Evolutionary conservation across 352 stramenopile species (phyloP), one percentile per base, ranked within the genome.

Genomic region (Thraustochytrium sp.): DNA sequence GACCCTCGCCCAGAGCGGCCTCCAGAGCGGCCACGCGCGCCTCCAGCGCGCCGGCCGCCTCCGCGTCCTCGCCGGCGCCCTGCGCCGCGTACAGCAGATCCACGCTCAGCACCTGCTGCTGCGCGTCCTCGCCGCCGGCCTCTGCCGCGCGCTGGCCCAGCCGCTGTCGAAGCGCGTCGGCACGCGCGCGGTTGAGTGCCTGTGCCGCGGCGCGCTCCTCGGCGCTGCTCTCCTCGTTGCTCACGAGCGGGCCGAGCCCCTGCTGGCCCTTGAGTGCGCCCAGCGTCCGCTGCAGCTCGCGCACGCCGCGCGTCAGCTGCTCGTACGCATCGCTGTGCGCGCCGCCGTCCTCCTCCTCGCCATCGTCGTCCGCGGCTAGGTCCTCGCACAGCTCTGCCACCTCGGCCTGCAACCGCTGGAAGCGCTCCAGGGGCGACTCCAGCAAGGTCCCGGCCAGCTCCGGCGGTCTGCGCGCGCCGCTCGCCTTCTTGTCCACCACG

Each of bases 341-440:
- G 34, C 23, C 37, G 18, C 34, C 68, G 21, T 72, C 49, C 26
- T 42, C 51, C 13, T 37, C 16, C 40, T 80, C 68, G 18, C 46
- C 65, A 21, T 40, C 42, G 21, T 77, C 65, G 18, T 34, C 68
- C 0, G 29, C 18, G 11, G 48, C 62, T 29, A 51, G 40, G 62
- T 51, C 40, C 18, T 51, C n/a, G 11, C 26, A 37, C 18, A 80
- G 68, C 46, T 80, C 68, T 9, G 31, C 68, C 13, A 80, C 48
- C 37, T 80, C 68, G 44, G 68, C 46, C 34, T 51, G 42, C 26
- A 80, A 42, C 21, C 68, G 18, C 4, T 80, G 4, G 38, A 63
- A 80, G 23, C 53, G 23, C 53, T 80, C 68, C 11, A 80, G 63
- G 0, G 68, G 68, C 23, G 68, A 80, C 51, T 80, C 68, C n/a